Evolutionary conservation across 306 rosid genomes (phyloP).

Genomic region (Begonia masoniana): DNA sequence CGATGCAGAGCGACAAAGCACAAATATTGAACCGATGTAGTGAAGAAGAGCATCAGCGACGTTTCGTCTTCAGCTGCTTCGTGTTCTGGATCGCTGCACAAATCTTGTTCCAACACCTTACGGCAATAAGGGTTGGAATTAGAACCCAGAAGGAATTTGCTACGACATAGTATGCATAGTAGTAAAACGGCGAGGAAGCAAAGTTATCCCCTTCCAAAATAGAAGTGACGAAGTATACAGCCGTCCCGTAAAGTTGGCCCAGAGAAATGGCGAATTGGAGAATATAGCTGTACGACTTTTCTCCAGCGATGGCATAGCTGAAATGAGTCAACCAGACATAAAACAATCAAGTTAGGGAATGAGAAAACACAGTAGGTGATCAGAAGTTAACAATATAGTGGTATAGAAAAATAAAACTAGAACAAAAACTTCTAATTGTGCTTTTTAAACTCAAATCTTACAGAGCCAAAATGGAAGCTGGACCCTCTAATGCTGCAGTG

Average conservation of each 20-base stretch:
- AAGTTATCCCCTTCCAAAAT: slow-evolving; percentile 71
- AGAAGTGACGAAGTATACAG: slow-evolving; percentile 55
- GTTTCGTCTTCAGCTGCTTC: slow-evolving; percentile 55
- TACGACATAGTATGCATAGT: slow-evolving; percentile 60
- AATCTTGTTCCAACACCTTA: slow-evolving; percentile 72
- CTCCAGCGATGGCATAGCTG: slow-evolving; percentile 70
- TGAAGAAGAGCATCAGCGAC: slow-evolving; percentile 29
- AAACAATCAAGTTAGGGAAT: too few species aligned
- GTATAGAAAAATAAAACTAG: too few species aligned
- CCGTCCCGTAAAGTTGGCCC: slow-evolving; percentile 76
- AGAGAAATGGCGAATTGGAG: slow-evolving; percentile 78
- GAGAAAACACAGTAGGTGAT: too few species aligned
- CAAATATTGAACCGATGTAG: neutral
- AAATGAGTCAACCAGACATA: slow-evolving; percentile 4
- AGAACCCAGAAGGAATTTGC: slow-evolving; percentile 67
- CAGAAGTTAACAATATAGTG: too few species aligned
- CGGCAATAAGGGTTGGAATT: slow-evolving; percentile 48
- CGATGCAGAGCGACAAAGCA: neutral
- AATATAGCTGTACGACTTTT: slow-evolving; percentile 62
- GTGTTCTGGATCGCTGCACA: slow-evolving; percentile 35
- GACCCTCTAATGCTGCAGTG: slow-evolving; percentile 71
- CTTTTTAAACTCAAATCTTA: slow-evolving; percentile 28
- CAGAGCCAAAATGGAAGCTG: slow-evolving; percentile 74
- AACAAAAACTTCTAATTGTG: too few species aligned
- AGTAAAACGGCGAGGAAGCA: slow-evolving; percentile 41